Percentiles rank a stretch among this genome's conserved stretches.
Conservation (phyloP, 768 basidiomycete genomes). For the Russula vinacea region DNA sequence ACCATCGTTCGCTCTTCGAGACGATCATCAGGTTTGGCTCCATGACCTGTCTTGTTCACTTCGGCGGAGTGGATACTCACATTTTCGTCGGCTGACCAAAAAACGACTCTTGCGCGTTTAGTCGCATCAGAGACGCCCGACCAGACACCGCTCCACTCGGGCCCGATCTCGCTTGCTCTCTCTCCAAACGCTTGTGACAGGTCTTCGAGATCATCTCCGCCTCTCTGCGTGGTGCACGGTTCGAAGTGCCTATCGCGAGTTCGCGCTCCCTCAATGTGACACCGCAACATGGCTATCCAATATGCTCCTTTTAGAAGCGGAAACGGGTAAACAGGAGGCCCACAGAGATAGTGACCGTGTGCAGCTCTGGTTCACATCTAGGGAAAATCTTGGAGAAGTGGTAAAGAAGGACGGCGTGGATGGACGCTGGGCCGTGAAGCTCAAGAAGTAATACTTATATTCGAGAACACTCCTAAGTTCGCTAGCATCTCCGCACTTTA, state of each 20-base stretch:
- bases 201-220: conserved; percentile 23
- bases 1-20: conserved; percentile 40
- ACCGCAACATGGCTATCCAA: conserved; percentile 22
- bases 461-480: neutral
- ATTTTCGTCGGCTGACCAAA: conserved; percentile 20
- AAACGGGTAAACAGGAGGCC: conserved; percentile 1
- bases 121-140: conserved; percentile 2
- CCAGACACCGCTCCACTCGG: neutral
- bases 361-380: conserved; percentile 19
- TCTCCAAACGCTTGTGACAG: conserved; percentile 15
- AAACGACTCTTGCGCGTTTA: conserved; percentile 4
- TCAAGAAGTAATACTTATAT: conserved; percentile 10
- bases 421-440: conserved; percentile 21
- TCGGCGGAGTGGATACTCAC: conserved; percentile 28
- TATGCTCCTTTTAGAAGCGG: conserved; percentile 18
- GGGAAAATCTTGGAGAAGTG: conserved; percentile 25
- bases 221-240: conserved; percentile 23
- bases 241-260: conserved; percentile 27
- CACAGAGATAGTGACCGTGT: conserved; percentile 1
- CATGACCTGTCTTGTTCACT: conserved; percentile 49
- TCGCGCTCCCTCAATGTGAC: conserved; percentile 11
- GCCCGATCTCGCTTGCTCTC: conserved; percentile 23
- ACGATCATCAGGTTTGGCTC: conserved; percentile 50
- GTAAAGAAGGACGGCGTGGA: conserved; percentile 21
- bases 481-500: neutral